Percentiles rank a stretch among this genome's conserved stretches.
These are phyloP conservation scores for Mrakia hoshinonis DNA, from an alignment of 768 basidiomycete species.

Conservation along the genomic window DNA sequence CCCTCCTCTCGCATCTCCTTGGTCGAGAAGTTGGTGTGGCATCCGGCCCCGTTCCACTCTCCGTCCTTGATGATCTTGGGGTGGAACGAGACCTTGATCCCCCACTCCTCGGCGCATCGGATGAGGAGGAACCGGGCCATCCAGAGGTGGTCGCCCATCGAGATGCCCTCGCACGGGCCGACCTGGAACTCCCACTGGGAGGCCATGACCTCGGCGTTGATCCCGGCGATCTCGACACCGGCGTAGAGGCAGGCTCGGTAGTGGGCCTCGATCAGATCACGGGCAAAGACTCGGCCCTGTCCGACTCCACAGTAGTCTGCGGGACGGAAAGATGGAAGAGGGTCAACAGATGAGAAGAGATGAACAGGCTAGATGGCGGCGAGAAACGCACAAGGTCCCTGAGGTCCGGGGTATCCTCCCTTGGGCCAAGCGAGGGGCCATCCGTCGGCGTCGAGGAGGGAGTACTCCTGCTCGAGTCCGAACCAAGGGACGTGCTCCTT, in stretches of 20 bases:
- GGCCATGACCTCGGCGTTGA: conserved; percentile 99
- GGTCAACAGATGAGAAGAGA: neutral
- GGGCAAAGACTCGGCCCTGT: conserved; percentile 96
- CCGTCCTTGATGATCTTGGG: conserved; percentile 85
- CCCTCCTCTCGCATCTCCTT: conserved; percentile 86
- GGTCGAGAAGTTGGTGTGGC: conserved; percentile 81
- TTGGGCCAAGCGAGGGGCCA: conserved; percentile 93
- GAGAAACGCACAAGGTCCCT: conserved; percentile 55
- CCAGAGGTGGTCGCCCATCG: conserved; percentile 97
- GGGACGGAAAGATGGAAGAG: conserved; percentile 37
- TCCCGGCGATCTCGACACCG: conserved; percentile 95
- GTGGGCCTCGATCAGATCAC: conserved; percentile 98
- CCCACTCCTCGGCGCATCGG: conserved; percentile 96
- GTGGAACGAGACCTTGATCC: conserved; percentile 83
- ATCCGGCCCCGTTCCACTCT: conserved; percentile 99
- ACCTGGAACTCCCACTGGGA: conserved; percentile 99
- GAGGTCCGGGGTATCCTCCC: conserved; percentile 98
- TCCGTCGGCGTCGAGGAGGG: conserved; percentile 86
- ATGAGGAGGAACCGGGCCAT: conserved; percentile 94
- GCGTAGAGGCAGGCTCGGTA: conserved; percentile 77
- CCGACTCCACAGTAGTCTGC: conserved; percentile 92
- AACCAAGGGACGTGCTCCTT: conserved; percentile 77
- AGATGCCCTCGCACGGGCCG: conserved; percentile 93
- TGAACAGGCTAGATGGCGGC: neutral
- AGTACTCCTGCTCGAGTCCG: conserved; percentile 98